Evolutionary conservation across 2,329 filamentous ascomycete species (phyloP).

Genomic region (Aureobasidium sp.): DNA sequence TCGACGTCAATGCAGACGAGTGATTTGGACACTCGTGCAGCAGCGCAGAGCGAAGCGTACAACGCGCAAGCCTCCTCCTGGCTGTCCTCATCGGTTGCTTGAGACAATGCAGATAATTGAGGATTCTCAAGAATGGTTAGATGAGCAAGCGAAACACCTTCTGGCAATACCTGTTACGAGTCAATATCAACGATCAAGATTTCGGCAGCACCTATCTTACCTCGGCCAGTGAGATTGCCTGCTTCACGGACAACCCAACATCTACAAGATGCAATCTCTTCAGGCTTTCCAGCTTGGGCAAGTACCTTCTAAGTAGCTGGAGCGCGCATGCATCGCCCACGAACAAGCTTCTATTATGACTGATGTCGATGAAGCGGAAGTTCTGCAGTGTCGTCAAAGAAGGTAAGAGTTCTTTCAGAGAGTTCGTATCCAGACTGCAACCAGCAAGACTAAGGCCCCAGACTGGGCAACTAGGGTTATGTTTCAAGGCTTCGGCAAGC

Average conservation of each 20-base stretch:
- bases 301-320: conserved; percentile 63
- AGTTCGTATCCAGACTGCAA: conserved; percentile 67
- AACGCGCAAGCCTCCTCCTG: conserved; percentile 93
- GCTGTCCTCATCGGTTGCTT: conserved; percentile 64
- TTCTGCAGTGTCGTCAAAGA: conserved; percentile 59
- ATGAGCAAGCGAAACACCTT: conserved; percentile 72
- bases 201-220: background rate
- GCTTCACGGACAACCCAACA: conserved; percentile 73
- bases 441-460: conserved; percentile 81
- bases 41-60: conserved; percentile 84
- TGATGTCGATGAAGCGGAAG: conserved; percentile 85
- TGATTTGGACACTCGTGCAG: conserved; percentile 71
- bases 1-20: conserved; percentile 90
- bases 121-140: conserved; percentile 79
- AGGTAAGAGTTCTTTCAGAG: conserved; percentile 67
- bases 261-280: conserved; percentile 83
- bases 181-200: background rate
- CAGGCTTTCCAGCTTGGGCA: conserved; percentile 67
- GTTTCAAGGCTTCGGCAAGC: conserved; percentile 42
- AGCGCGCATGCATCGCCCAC: conserved; percentile 55
- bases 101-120: conserved; percentile 59
- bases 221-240: conserved; percentile 85
- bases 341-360: conserved; percentile 78
- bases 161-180: conserved; percentile 55
- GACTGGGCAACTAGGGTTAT: conserved; percentile 43